Conservation (phyloP, 805 yeast genomes). For the Maudiozyma serrabonitensis region DNA sequence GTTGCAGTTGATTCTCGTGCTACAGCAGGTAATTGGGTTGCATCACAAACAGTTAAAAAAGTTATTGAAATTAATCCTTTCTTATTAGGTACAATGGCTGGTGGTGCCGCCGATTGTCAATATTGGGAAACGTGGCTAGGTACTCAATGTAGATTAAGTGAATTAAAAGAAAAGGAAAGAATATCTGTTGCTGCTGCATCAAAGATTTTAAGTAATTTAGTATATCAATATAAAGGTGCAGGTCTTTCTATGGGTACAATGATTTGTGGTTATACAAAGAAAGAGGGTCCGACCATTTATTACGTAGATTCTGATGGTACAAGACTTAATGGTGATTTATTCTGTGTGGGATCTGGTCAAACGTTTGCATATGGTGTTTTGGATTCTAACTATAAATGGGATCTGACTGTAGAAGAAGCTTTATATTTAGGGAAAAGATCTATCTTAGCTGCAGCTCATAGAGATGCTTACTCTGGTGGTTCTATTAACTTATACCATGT, state of each 20-base stretch:
- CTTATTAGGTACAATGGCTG: slow-evolving; percentile 95
- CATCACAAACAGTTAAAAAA: slow-evolving; percentile 94
- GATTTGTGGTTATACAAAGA: slow-evolving; percentile 94
- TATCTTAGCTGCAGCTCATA: slow-evolving; percentile 93
- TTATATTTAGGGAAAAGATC: slow-evolving; percentile 89
- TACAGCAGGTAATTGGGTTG: slow-evolving; percentile 96
- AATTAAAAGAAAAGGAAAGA: slow-evolving; percentile 87
- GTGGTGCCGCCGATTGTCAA: slow-evolving; percentile 99
- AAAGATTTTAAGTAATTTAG: slow-evolving; percentile 81
- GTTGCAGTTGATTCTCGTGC: slow-evolving; percentile 99
- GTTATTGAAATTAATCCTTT: slow-evolving; percentile 95
- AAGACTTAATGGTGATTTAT: slow-evolving; percentile 84
- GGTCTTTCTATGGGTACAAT: slow-evolving; percentile 99
- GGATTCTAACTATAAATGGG: slow-evolving; percentile 89
- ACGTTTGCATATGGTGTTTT: slow-evolving; percentile 98
- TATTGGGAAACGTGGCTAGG: slow-evolving; percentile 99
- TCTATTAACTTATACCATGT: slow-evolving; percentile 89
- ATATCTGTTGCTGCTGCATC: slow-evolving; percentile 96
- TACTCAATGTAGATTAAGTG: slow-evolving; percentile 89
- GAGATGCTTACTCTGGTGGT: slow-evolving; percentile 98
- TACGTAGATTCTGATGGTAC: slow-evolving; percentile 98
- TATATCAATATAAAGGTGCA: slow-evolving; percentile 91
- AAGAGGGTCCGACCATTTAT: slow-evolving; percentile 91
- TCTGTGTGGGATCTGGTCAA: slow-evolving; percentile 98
- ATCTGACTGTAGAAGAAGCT: slow-evolving; percentile 85